Conservation (phyloP, 140 eudicot species). For the Senecio squalidus region DNA sequence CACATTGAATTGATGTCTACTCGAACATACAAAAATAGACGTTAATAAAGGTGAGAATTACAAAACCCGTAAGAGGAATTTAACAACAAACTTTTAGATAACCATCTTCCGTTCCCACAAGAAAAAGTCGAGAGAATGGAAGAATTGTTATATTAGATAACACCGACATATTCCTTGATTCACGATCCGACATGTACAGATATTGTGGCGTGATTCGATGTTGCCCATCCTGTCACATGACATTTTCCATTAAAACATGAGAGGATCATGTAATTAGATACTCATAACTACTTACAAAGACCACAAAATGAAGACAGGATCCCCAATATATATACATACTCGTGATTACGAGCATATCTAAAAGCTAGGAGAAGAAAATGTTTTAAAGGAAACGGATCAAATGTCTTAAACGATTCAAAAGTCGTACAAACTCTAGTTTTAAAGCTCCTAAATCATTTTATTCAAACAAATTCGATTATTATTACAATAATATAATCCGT, state of each 20-base stretch:
- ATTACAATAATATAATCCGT: too few species aligned
- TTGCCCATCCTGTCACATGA: constrained; percentile 66
- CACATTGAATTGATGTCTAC: too few species aligned
- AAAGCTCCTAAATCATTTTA: too few species aligned
- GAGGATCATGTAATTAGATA: too few species aligned
- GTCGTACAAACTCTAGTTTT: too few species aligned
- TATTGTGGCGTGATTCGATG: constrained; percentile 59
- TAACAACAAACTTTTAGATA: constrained; percentile 72
- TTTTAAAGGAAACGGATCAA: too few species aligned
- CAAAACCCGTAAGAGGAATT: not conserved
- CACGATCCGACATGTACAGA: constrained; percentile 69
- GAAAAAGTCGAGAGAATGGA: constrained; percentile 84
- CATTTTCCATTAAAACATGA: constrained; percentile 1
- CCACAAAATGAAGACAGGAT: not conserved
- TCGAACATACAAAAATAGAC: not conserved
- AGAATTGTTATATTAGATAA: constrained; percentile 70
- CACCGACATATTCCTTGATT: constrained; percentile 70
- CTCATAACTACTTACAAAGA: too few species aligned
- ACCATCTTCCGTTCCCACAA: constrained; percentile 96
- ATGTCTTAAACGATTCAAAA: too few species aligned
- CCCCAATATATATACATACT: not conserved
- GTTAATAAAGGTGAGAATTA: too few species aligned
- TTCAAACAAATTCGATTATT: too few species aligned
- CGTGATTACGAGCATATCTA: not conserved
- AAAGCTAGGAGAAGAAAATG: too few species aligned